Percentiles rank a stretch among this genome's conserved stretches.
These are phyloP conservation scores for Pestalotiopsis sp. DNA, from an alignment of 2,329 filamentous ascomycete species.

Conservation along the genomic window DNA sequence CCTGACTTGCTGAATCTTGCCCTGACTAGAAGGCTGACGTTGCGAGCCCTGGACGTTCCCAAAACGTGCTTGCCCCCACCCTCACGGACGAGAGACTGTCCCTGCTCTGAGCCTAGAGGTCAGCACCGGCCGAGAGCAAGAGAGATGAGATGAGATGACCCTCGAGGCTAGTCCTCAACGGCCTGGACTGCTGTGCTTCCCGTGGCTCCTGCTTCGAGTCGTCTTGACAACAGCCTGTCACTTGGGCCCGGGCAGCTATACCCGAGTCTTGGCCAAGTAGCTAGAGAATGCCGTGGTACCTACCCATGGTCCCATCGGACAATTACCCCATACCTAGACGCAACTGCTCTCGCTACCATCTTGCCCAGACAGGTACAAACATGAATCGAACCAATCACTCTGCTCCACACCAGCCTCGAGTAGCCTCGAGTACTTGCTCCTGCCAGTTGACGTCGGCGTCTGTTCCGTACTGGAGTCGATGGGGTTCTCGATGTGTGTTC, in stretches of 20 bases:
- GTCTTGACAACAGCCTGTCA: slow-evolving; percentile 1
- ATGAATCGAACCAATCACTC: neutral
- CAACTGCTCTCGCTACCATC: neutral
- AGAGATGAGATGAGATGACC: neutral
- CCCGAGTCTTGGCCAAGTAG: slow-evolving; percentile 5
- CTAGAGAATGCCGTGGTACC: slow-evolving; percentile 2
- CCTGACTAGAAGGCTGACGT: slow-evolving; percentile 8
- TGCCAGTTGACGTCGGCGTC: neutral
- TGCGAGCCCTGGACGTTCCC: neutral
- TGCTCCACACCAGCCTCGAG: neutral
- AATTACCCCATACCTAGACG: slow-evolving; percentile 4
- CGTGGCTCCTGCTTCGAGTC: neutral
- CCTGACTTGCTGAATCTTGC: slow-evolving; percentile 5
- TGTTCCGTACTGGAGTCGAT: neutral
- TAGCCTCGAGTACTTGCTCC: neutral
- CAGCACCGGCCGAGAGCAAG: neutral
- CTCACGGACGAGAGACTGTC: neutral
- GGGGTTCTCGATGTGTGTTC: neutral
- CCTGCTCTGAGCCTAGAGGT: neutral
- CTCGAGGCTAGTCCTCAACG: neutral
- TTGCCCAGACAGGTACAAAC: neutral
- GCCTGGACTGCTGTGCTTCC: neutral
- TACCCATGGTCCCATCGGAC: neutral
- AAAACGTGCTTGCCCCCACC: neutral
- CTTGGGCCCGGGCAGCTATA: slow-evolving; percentile 3